Base-by-base conservation (phyloP, 805 yeast genomes). In the Metschnikowia noctiluminum region DNA sequence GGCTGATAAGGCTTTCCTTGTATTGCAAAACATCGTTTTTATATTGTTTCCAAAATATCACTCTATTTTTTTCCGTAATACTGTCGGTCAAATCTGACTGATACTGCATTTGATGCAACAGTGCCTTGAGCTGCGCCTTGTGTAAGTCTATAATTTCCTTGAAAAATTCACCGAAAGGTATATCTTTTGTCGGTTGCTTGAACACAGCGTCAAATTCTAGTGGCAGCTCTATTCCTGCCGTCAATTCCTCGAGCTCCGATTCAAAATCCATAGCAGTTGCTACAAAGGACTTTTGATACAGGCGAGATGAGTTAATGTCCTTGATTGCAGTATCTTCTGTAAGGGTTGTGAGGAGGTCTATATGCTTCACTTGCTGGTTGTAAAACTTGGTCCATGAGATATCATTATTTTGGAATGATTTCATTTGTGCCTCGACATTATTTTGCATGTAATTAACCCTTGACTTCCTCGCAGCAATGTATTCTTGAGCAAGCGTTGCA, bases 41-140 rank as follows among this genome's bases (percentile, higher is more conserved):
- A 55, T 63, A 71, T 40, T 62, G 67, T 38, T 67, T 59, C 77
- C 77, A 73, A n/a, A 68, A 49, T 3, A 68, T 62, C 3, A 50
- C 50, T 21, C 62, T 56, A 38, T 68, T 61, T 8, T 62, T 62
- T 21, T 57, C 55, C 8, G 60, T 46, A 31, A 56, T 54, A 10
- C 51, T 46, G 7, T 58, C 53, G 2, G 64, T 52, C 42, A 72
- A 51, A 4, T 55, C 46, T 1, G 55, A 52, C 50, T 66, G 74
- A 47, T 69, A 70, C 15, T 54, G 50, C 35, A 62, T 65, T 46
- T 69, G 72, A 39, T 61, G 61, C 11, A 51, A 48, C 13, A 65
- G 60, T 0, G 65, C 59, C 21, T 47, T 44, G 28, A 73, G 56
- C 12, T 62, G 62, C 9, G 53, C 45, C 31, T 49, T 50, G 53